phyloP scores from a whole-genome alignment of 176 grass and related monocot genomes.

The Lolium multiflorum region DNA sequence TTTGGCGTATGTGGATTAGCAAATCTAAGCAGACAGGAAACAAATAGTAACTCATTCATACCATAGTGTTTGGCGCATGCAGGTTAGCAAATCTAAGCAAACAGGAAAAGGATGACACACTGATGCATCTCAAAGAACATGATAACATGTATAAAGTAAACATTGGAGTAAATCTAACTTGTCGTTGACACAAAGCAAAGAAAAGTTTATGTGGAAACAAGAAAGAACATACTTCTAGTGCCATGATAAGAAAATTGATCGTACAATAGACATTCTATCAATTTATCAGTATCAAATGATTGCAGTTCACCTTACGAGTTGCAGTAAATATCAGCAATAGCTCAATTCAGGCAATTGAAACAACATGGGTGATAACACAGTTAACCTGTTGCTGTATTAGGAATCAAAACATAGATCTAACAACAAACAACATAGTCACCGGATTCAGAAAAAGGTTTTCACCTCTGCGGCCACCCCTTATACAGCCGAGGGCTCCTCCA shows the following conservation, averaged over 20 bases:
- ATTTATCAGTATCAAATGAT: conserved; percentile 31
- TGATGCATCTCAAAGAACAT: not conserved
- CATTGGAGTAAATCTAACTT: not conserved
- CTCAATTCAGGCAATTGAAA: conserved; percentile 51
- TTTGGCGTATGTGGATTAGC: not conserved
- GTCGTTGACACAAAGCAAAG: not conserved
- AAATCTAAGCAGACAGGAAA: not conserved
- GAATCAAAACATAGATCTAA: conserved; percentile 52
- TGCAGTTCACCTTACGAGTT: not conserved
- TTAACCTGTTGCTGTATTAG: conserved; percentile 38
- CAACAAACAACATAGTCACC: conserved; percentile 50
- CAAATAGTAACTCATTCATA: not conserved
- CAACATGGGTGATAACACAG: conserved; percentile 37
- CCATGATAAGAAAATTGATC: not conserved
- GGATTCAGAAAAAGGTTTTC: conserved; percentile 30
- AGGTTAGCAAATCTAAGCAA: not conserved
- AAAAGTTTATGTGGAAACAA: not conserved
- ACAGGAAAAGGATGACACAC: not conserved
- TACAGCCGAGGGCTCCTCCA: conserved; percentile 60
- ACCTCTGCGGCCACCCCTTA: conserved; percentile 48
- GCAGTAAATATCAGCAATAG: conserved; percentile 49
- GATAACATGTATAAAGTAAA: not conserved
- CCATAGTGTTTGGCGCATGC: not conserved
- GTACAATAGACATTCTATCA: conserved; percentile 27
- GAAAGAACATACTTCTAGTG: not conserved